These are phyloP conservation scores for Amanita inopinata DNA, from an alignment of 768 basidiomycete genomes.

Conservation along the genomic window DNA sequence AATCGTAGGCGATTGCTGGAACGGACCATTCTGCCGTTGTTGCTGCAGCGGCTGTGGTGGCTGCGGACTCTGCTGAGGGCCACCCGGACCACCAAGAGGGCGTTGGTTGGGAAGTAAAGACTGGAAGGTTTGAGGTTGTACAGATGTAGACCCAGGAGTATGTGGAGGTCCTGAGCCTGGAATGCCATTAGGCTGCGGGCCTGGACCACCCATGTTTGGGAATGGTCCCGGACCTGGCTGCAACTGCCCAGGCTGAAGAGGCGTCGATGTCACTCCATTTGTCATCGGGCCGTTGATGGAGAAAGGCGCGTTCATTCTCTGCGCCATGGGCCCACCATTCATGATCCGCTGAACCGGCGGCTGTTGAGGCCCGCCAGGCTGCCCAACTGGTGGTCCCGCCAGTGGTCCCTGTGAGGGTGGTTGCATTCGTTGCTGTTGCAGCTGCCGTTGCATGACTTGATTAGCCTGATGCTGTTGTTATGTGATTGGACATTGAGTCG, in stretches of 20 bases:
- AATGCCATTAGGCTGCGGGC: slow-evolving; percentile 36
- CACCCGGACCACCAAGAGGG: slow-evolving; percentile 3
- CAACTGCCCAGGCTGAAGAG: slow-evolving; percentile 14
- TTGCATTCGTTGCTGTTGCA: slow-evolving; percentile 13
- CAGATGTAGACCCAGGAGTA: slow-evolving; percentile 18
- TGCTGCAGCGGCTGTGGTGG: slow-evolving; percentile 15
- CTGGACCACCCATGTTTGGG: slow-evolving; percentile 21
- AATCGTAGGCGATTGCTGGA: slow-evolving; percentile 53
- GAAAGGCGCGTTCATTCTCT: slow-evolving; percentile 12
- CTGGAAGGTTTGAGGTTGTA: slow-evolving; percentile 19
- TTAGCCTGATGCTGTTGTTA: slow-evolving; percentile 18
- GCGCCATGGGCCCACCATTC: slow-evolving; percentile 15
- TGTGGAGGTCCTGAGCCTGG: slow-evolving; percentile 21
- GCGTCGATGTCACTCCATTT: slow-evolving; percentile 17
- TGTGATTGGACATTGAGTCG: slow-evolving; percentile 12
- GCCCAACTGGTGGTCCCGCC: slow-evolving; percentile 1
- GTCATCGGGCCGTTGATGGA: slow-evolving; percentile 18
- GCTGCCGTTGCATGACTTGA: slow-evolving; percentile 23
- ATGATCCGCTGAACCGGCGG: slow-evolving; percentile 12
- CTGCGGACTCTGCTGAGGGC: slow-evolving; percentile 18
- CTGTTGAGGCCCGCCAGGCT: slow-evolving; percentile 9
- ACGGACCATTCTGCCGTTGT: slow-evolving; percentile 37
- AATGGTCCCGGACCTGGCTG: slow-evolving; percentile 9
- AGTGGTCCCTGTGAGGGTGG: slow-evolving; percentile 5
- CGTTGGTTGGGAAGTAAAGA: slow-evolving; percentile 4